Evolutionary conservation across 2,329 filamentous ascomycete species (phyloP).

Genomic region (Orbilia blumenaviensis): DNA sequence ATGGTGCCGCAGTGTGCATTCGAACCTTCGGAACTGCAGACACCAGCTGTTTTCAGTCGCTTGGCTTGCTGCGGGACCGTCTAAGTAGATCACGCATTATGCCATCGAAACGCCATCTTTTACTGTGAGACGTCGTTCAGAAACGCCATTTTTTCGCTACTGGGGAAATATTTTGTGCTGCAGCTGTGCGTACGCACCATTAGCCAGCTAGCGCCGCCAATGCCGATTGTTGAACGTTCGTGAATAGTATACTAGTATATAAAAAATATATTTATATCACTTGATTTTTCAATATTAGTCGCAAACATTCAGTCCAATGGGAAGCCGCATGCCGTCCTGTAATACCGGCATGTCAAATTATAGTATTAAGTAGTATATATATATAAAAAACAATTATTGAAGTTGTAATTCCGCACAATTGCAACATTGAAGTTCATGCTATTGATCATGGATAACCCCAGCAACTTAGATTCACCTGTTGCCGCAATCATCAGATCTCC

Average conservation of each 20-base stretch:
- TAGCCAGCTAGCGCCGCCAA: too few species aligned
- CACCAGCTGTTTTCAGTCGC: slow-evolving; percentile 20
- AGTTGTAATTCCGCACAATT: too few species aligned
- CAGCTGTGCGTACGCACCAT: too few species aligned
- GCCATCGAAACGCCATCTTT: slow-evolving; percentile 35
- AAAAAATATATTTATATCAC: neutral
- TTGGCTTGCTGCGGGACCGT: slow-evolving; percentile 4
- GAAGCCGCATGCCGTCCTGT: slow-evolving; percentile 30
- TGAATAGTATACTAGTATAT: neutral
- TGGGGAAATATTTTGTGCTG: too few species aligned
- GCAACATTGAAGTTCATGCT: too few species aligned
- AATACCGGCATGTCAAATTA: slow-evolving; percentile 36
- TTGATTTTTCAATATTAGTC: neutral
- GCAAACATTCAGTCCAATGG: neutral
- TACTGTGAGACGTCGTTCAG: slow-evolving; percentile 38
- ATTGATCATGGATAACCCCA: neutral
- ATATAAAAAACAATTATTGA: too few species aligned
- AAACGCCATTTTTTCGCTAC: slow-evolving; percentile 18
- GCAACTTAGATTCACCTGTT: neutral
- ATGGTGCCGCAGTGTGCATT: neutral
- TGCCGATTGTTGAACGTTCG: neutral
- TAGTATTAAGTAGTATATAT: too few species aligned
- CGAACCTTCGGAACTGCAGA: neutral
- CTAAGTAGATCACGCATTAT: slow-evolving; percentile 18
- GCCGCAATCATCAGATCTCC: neutral